Conservation (phyloP, 192 early-diverging fungal genomes). For the Coemansia sp. region DNA sequence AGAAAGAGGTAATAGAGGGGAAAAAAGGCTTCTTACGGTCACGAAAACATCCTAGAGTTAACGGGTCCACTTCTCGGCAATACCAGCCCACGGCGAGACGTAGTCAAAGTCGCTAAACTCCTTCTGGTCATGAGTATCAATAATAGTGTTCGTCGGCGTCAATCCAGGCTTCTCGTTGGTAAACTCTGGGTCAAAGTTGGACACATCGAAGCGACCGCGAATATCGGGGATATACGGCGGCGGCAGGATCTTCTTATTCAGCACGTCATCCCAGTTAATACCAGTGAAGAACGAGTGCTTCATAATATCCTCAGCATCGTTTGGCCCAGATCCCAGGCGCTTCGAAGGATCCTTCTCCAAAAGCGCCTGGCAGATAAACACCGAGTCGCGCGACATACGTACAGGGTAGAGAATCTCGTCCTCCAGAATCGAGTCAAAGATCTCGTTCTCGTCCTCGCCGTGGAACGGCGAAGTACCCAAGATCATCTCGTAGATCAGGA, state of each 20-base stretch:
- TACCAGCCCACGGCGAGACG: constrained; percentile 85
- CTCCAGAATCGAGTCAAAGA: constrained; percentile 96
- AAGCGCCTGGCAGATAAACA: constrained; percentile 88
- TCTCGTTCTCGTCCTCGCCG: constrained; percentile 97
- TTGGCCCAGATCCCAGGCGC: constrained; percentile 81
- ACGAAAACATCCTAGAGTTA: not conserved
- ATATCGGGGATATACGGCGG: constrained; percentile 94
- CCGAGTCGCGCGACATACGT: constrained; percentile 92
- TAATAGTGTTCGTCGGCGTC: constrained; percentile 87
- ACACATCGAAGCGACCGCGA: constrained; percentile 78
- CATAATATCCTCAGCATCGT: constrained; percentile 93
- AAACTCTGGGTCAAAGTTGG: constrained; percentile 99
- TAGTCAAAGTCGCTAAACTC: constrained; percentile 96
- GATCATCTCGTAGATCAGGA: constrained; percentile 89
- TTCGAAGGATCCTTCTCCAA: constrained; percentile 86
- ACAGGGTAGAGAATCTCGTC: constrained; percentile 95
- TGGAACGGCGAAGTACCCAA: constrained; percentile 92
- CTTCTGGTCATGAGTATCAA: constrained; percentile 84
- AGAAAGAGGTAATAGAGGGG: constrained; percentile 2
- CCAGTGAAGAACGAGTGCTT: constrained; percentile 92
- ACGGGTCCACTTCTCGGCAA: constrained; percentile 57
- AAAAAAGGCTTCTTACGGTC: not conserved
- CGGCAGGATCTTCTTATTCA: constrained; percentile 76
- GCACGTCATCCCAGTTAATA: constrained; percentile 95
- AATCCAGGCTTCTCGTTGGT: constrained; percentile 92